Base-by-base conservation (phyloP, 768 basidiomycete genomes). In the Auricularia cornea region DNA sequence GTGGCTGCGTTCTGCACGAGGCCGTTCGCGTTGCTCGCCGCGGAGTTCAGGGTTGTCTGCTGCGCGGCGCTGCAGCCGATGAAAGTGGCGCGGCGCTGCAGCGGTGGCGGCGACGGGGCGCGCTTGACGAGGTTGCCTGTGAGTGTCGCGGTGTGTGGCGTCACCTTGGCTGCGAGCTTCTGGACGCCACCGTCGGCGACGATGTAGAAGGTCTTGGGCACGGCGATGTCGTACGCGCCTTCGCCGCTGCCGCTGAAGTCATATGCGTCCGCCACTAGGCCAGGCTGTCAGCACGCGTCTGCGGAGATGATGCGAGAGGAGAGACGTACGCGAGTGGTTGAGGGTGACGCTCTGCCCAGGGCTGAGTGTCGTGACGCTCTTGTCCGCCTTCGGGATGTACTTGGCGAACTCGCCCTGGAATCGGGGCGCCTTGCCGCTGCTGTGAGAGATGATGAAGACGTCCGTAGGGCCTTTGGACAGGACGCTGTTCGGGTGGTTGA, bases 221-320 rank as follows among this genome's bases (percentile, higher is more conserved):
- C 74, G 57, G 74, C 75, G 63, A 81, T 71, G 38, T 72, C 70
- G 71, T 81, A 83, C 23, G 70, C 63, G 26, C 77, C 79, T 59
- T 70, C 74, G 59, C 79, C 77, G 3, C 76, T 66, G 23, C 62
- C 57, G 20, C 76, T 78, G 69, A 83, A 82, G 71, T 81, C 79
- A 72, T 83, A 84, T 1, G 80, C 77, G 41, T 74, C 65, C 44
- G 76, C 74, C 31, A 83, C 81, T 82, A n/a, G n/a, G n/a, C n/a
- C n/a, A n/a, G n/a, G n/a, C n/a, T n/a, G n/a, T n/a, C n/a, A n/a
- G n/a, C n/a, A n/a, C n/a, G n/a, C n/a, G n/a, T n/a, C n/a, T n/a
- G n/a, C n/a, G n/a, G n/a, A n/a, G n/a, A n/a, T n/a, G n/a, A n/a
- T n/a, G n/a, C n/a, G n/a, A n/a, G n/a, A n/a, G n/a, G n/a, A n/a